These are phyloP conservation scores for Boletus rufocinnamomeus DNA, from an alignment of 768 basidiomycete species.

Conservation along the genomic window DNA sequence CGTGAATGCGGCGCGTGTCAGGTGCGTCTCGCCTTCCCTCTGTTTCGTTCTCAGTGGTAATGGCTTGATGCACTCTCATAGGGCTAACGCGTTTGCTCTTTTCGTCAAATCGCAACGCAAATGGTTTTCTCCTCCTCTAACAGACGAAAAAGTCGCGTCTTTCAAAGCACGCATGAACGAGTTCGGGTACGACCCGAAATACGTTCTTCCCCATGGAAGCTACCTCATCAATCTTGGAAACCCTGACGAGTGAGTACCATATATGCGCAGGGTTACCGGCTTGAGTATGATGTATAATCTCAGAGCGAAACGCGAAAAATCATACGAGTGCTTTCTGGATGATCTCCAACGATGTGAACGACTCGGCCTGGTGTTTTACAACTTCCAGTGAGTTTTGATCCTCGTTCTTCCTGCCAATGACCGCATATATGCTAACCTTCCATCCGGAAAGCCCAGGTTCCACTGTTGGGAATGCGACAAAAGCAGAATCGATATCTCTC, in stretches of 20 bases:
- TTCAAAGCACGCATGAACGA: conserved; percentile 65
- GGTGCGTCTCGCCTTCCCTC: conserved; percentile 42
- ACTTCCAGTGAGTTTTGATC: conserved; percentile 71
- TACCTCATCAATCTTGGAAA: conserved; percentile 87
- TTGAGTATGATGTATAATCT: neutral
- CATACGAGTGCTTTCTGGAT: conserved; percentile 79
- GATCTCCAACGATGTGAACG: conserved; percentile 77
- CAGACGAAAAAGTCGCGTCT: conserved; percentile 47
- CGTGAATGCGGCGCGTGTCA: conserved; percentile 66
- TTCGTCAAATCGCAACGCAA: conserved; percentile 85
- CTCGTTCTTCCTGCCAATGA: neutral
- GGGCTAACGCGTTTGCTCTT: conserved; percentile 81
- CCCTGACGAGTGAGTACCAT: conserved; percentile 60
- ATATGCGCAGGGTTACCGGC: neutral
- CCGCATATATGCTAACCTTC: neutral
- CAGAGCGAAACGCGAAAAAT: conserved; percentile 68
- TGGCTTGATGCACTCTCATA: conserved; percentile 25
- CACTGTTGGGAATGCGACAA: conserved; percentile 67
- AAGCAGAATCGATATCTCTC: conserved; percentile 57
- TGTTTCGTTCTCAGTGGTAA: neutral
- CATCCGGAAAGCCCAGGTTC: conserved; percentile 67
- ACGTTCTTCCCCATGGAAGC: conserved; percentile 81
- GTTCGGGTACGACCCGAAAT: conserved; percentile 59
- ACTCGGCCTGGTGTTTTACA: conserved; percentile 73
- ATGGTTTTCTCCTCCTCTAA: conserved; percentile 69